These are phyloP conservation scores for Entelexis paramagnoliae DNA, from an alignment of 1,139 yeast species.

Conservation along the genomic window DNA sequence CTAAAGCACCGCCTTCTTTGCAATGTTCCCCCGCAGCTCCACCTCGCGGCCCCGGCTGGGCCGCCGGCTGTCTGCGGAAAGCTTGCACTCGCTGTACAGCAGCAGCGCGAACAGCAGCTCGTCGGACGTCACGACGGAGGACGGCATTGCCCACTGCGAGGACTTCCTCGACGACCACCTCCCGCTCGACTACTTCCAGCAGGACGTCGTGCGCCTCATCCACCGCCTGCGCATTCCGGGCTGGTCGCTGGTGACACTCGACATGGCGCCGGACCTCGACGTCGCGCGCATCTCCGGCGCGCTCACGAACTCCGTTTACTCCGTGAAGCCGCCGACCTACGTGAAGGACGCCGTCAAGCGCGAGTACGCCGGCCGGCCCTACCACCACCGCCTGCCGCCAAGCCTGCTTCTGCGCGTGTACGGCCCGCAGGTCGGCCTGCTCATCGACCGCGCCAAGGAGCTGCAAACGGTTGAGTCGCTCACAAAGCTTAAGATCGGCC, in stretches of 20 bases:
- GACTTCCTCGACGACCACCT: slow-evolving; percentile 36
- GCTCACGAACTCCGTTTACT: slow-evolving; percentile 79
- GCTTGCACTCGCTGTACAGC: slow-evolving; percentile 7
- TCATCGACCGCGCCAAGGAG: slow-evolving; percentile 80
- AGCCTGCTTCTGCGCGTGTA: slow-evolving; percentile 63
- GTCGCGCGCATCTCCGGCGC: slow-evolving; percentile 78
- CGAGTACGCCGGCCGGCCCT: slow-evolving; percentile 28
- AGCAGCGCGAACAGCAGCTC: slow-evolving; percentile 2
- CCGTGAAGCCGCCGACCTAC: slow-evolving; percentile 39
- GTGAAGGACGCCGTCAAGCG: slow-evolving; percentile 24
- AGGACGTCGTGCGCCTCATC: slow-evolving; percentile 59
- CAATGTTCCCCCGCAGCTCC: slow-evolving; percentile 11
- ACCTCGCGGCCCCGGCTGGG: slow-evolving; percentile 11
- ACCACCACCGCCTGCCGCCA: slow-evolving; percentile 35
- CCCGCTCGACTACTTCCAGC: slow-evolving; percentile 75
- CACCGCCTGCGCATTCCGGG: slow-evolving; percentile 59
- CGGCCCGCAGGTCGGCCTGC: slow-evolving; percentile 80
- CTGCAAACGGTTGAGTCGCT: slow-evolving; percentile 61
- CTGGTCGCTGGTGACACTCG: slow-evolving; percentile 49
- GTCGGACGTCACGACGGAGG: slow-evolving; percentile 1
- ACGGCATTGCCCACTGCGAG: slow-evolving; percentile 18
- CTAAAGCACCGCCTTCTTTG: not conserved
- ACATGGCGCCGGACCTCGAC: slow-evolving; percentile 36
- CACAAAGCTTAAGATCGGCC: slow-evolving; percentile 73
- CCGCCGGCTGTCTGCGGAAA: slow-evolving; percentile 11